Conservation (phyloP, 2,329 filamentous ascomycete genomes). For the Rutstroemia sp. region DNA sequence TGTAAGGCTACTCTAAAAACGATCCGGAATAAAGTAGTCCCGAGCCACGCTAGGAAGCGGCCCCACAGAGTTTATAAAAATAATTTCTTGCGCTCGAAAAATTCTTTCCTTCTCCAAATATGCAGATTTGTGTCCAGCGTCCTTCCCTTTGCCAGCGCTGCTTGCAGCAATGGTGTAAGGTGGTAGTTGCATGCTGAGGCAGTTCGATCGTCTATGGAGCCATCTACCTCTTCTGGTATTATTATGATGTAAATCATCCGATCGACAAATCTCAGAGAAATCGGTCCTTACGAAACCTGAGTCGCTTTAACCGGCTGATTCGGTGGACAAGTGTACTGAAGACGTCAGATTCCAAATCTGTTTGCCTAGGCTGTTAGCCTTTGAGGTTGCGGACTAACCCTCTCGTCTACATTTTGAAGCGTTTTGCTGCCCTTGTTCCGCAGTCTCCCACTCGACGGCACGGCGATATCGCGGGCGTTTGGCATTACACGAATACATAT, state of each 20-base stretch:
- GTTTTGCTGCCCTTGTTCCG: no score
- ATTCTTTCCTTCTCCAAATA: conserved; percentile 34
- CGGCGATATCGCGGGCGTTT: no score
- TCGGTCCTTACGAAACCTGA: conserved; percentile 53
- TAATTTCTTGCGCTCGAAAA: conserved; percentile 27
- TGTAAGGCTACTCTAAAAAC: not conserved
- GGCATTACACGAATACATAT: no score
- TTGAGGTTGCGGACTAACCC: conserved; percentile 70
- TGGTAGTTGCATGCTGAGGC: conserved; percentile 61
- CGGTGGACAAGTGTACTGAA: conserved; percentile 49
- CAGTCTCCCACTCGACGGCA: no score
- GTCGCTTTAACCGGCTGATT: conserved; percentile 64
- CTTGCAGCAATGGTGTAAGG: conserved; percentile 47
- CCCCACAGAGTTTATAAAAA: conserved; percentile 9
- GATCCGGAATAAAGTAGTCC: not conserved
- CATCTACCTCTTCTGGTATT: conserved; percentile 41
- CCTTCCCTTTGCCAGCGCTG: conserved; percentile 71
- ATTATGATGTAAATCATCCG: conserved; percentile 73
- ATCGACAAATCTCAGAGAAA: conserved; percentile 94
- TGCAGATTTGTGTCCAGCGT: conserved; percentile 80
- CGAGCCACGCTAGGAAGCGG: not conserved
- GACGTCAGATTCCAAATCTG: conserved; percentile 84
- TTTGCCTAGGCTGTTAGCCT: conserved; percentile 84
- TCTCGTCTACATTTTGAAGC: conserved; percentile 25
- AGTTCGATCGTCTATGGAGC: conserved; percentile 83